Evolutionary conservation across 257 asterid genomes (phyloP).

Genomic region (Gentiana straminea): DNA sequence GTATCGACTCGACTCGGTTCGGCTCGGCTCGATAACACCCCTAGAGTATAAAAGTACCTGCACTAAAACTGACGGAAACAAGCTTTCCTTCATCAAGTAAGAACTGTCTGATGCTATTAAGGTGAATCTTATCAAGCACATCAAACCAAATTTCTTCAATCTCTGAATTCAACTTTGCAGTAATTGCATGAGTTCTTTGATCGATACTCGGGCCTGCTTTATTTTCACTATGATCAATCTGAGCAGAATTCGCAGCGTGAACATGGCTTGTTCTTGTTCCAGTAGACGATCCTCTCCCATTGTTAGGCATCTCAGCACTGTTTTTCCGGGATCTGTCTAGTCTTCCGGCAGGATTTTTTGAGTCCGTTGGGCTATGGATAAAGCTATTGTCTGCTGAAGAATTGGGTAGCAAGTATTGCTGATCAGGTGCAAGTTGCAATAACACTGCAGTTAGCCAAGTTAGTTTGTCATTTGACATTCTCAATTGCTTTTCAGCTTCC

Average conservation of each 20-base stretch:
- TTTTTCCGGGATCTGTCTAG: slow-evolving; percentile 48
- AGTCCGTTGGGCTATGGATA: slow-evolving; percentile 50
- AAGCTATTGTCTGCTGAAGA: slow-evolving; percentile 66
- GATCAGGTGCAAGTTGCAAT: slow-evolving; percentile 94
- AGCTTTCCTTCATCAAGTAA: slow-evolving; percentile 79
- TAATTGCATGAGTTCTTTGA: slow-evolving; percentile 21
- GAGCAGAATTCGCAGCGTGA: slow-evolving; percentile 36
- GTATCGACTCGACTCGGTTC: too few relatives aligned
- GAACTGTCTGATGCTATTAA: slow-evolving; percentile 58
- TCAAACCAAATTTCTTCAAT: slow-evolving; percentile 73
- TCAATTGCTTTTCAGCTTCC: slow-evolving; percentile 96
- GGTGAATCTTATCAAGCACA: slow-evolving; percentile 57
- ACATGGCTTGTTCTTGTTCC: slow-evolving; percentile 18
- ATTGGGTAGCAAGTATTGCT: slow-evolving; percentile 55
- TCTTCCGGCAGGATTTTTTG: slow-evolving; percentile 19
- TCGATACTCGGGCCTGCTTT: slow-evolving; percentile 19
- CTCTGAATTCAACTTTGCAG: slow-evolving; percentile 23
- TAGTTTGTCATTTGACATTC: slow-evolving; percentile 70
- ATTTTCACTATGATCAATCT: slow-evolving; percentile 22
- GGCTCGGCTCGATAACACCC: too few relatives aligned
- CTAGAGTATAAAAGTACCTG: slow-evolving; percentile 42
- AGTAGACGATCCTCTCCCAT: slow-evolving; percentile 15
- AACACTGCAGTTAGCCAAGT: slow-evolving; percentile 98
- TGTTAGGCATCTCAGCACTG: slow-evolving; percentile 28
- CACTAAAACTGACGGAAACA: slow-evolving; percentile 60